These are phyloP conservation scores for Yarrowia deformans DNA, from an alignment of 805 yeast genomes.

Conservation along the genomic window DNA sequence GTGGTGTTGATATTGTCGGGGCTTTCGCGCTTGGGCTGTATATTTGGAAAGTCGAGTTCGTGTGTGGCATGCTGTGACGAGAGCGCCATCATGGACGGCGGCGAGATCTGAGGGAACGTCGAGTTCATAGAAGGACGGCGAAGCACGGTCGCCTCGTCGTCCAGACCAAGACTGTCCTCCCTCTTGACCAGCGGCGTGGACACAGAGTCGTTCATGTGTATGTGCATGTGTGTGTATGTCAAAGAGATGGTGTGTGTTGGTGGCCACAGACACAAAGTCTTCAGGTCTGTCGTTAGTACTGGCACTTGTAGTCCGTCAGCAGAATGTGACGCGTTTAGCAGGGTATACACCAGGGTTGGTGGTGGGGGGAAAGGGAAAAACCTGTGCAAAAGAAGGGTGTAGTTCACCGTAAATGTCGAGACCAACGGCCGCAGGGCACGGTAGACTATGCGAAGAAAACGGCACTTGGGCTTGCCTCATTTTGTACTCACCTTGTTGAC, in stretches of 20 bases:
- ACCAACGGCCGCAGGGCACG: not conserved
- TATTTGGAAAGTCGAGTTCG: slow-evolving; percentile 38
- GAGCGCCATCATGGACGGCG: slow-evolving; percentile 38
- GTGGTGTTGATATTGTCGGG: slow-evolving; percentile 7
- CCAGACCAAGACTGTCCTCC: slow-evolving; percentile 37
- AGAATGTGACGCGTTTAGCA: slow-evolving; percentile 14
- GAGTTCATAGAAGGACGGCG: slow-evolving; percentile 38
- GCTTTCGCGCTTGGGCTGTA: slow-evolving; percentile 33
- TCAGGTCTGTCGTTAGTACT: slow-evolving; percentile 32
- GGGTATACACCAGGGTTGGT: not conserved
- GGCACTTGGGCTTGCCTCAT: slow-evolving; percentile 27
- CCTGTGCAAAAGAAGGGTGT: not conserved
- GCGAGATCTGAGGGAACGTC: slow-evolving; percentile 30
- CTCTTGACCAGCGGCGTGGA: slow-evolving; percentile 35
- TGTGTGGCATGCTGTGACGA: slow-evolving; percentile 25
- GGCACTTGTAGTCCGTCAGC: no score
- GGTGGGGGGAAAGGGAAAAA: not conserved
- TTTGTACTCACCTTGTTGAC: slow-evolving; percentile 38
- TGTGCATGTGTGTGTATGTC: not conserved
- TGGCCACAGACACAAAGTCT: slow-evolving; percentile 38
- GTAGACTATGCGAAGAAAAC: slow-evolving; percentile 1
- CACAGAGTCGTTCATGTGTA: slow-evolving; percentile 37
- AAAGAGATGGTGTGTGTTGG: slow-evolving; percentile 10
- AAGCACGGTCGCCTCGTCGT: slow-evolving; percentile 34
- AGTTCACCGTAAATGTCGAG: not conserved